Base-by-base conservation (phyloP, 805 yeast genomes). In the Nakazawaea laoshanensis region DNA sequence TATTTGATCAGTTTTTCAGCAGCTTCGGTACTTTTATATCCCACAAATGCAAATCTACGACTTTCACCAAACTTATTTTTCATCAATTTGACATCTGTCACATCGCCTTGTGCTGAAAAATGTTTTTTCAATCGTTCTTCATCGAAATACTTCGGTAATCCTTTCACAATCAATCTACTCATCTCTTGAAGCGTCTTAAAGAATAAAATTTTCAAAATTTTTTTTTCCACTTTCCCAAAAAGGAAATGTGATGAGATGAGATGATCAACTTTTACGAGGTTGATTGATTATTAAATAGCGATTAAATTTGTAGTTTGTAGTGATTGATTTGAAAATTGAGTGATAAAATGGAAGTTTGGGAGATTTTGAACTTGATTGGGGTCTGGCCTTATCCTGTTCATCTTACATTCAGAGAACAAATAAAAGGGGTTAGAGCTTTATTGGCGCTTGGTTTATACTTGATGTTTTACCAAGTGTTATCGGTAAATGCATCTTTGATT, bases 81-180 rank as follows among this genome's bases (percentile, higher is more conserved):
- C 70, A 87, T 71, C 23, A 92, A 64, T 54, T 83, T 86, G 24
- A 85, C 88, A 67, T 92, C 98, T 1, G 96, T 84, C 19, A 88
- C 85, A 32, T 67, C 63, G 8, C 85, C 83, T 35, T 66, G 42
- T 30, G 47, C 41, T 18, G 58, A 52, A 49, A 89, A 89, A 49
- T 77, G 86, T 19, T 68, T 70, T 41, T 65, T 65, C 36, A 89
- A 58, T 42, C 78, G 74, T 2, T 73, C 86, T 52, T 89, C 96
- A 0, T 77, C 72, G 39, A 75, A 67, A 51, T 82, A 83, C 42
- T 65, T 61, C 7, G 97, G 97, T 32, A 89, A 66, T 27, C 94
- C 92, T 53, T 85, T 89, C 5, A 89, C 94, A 46, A 89, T 89
- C 33, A 89, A 70, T 58, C 97, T 82, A 14, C 97, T 88, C 78